These are phyloP conservation scores for Pythium aquatile DNA, from an alignment of 352 stramenopile genomes.

Conservation along the genomic window DNA sequence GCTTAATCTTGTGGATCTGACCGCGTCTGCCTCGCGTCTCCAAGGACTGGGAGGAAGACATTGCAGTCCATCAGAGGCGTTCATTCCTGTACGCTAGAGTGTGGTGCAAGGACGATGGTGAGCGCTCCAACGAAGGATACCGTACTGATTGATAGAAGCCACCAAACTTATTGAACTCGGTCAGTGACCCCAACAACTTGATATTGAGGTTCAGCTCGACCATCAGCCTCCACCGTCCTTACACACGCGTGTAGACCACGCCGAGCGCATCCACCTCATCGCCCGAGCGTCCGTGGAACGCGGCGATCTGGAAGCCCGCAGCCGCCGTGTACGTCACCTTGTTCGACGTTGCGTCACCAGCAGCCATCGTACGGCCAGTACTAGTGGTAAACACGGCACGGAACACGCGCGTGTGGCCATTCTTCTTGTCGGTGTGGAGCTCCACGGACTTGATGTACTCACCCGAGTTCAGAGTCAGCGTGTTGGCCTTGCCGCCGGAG, in stretches of 20 bases:
- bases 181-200: too few species aligned
- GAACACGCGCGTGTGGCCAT: slow-evolving; percentile 38
- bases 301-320: slow-evolving; percentile 42
- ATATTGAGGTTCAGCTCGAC: too few species aligned
- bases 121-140: too few species aligned
- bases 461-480: slow-evolving; percentile 33
- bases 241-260: slow-evolving; percentile 38
- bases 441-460: slow-evolving; percentile 54
- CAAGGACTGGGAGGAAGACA: too few species aligned
- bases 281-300: slow-evolving; percentile 44
- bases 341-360: slow-evolving; percentile 31
- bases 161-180: too few species aligned
- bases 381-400: slow-evolving; percentile 44
- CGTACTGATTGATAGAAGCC: too few species aligned
- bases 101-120: too few species aligned
- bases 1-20: too few species aligned
- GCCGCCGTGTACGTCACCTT: slow-evolving; percentile 34
- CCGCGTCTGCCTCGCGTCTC: too few species aligned
- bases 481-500: slow-evolving; percentile 31
- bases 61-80: too few species aligned
- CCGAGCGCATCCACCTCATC: slow-evolving; percentile 44
- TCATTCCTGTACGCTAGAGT: too few species aligned
- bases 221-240: slow-evolving; percentile 28
- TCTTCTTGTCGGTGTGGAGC: slow-evolving; percentile 46
- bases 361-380: slow-evolving; percentile 28